Evolutionary conservation across 2,329 filamentous ascomycete genomes (phyloP), one percentile per base, ranked within the genome.

Genomic region (Aspergillus brasiliensis): DNA sequence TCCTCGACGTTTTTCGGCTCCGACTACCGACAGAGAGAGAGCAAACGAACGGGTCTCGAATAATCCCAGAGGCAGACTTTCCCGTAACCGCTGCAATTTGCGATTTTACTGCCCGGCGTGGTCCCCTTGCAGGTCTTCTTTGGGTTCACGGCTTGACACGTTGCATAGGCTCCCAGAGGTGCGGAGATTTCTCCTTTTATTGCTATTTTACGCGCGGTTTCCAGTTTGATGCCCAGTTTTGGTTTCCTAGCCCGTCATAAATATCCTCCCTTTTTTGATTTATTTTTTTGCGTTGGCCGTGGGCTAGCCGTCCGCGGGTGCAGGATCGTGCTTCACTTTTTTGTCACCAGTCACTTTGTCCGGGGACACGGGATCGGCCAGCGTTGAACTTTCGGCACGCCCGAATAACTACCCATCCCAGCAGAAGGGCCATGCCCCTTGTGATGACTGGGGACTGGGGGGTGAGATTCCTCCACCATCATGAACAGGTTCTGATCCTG

Each of bases 81-180:
- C 31, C 56, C 23, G 28, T 49, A 40, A 51, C 56, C 42, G 44
- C 27, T 49, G 31, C 31, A 34, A 34, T 34, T 34, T 34, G 11
- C 34, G 40, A 51, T 37, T 48, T 54, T 51, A 58, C 44, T 51
- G 54, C 51, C 59, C 44, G 42, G 34, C 49, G 38, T 38, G 57
- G 42, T 58, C 62, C 66, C 65, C 65, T 67, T 67, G 65, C 65
- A 67, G 65, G 52, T 61, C 42, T 62, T 56, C 40, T 19, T 59
- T 48, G 40, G 55, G 57, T 48, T 55, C 51, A 48, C 57, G 60
- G 58, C 59, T 59, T 62, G 62, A 66, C 61, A 61, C 65, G 61
- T 65, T 64, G 58, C 53, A 51, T 60, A 49, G 46, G 42, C 55
- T 56, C 34, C 46, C 56, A 66, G 62, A 66, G 62, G 65, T 66